Evolutionary conservation across 768 basidiomycete genomes (phyloP).

Genomic region (Xerocomellus dryophilus): DNA sequence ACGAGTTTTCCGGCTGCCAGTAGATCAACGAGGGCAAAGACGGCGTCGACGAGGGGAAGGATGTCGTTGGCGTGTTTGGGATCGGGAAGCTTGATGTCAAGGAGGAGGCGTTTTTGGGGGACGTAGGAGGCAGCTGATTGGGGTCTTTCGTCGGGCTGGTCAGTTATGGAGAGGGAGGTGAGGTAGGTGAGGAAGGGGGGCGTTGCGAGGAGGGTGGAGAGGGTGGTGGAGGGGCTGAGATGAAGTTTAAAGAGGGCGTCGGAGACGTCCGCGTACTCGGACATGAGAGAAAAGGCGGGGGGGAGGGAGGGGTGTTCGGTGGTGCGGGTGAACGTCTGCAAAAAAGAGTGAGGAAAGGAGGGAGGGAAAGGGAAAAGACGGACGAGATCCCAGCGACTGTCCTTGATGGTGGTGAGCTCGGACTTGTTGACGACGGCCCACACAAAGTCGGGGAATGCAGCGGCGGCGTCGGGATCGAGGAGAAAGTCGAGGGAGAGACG

Average conservation of each 20-base stretch:
- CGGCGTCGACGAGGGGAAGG: constrained; percentile 54
- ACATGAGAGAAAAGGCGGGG: constrained; percentile 70
- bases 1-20: constrained; percentile 46
- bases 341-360: background rate
- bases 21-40: constrained; percentile 75
- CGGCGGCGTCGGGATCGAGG: constrained; percentile 41
- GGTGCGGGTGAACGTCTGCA: constrained; percentile 79
- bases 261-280: constrained; percentile 85
- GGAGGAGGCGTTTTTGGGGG: constrained; percentile 51
- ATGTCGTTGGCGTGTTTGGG: constrained; percentile 46
- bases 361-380: constrained; percentile 28
- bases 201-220: constrained; percentile 59
- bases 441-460: constrained; percentile 62
- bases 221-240: constrained; percentile 39
- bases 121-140: constrained; percentile 44
- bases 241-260: constrained; percentile 65
- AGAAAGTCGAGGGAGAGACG: constrained; percentile 78
- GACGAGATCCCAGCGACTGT: constrained; percentile 84
- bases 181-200: constrained; percentile 71
- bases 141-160: constrained; percentile 79
- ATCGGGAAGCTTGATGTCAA: constrained; percentile 59
- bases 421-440: constrained; percentile 84
- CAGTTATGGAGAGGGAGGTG: constrained; percentile 85
- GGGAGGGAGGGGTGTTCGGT: constrained; percentile 62
- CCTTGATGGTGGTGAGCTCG: constrained; percentile 65